Conservation (phyloP, 768 basidiomycete genomes). For the Boletus reticuloceps region DNA sequence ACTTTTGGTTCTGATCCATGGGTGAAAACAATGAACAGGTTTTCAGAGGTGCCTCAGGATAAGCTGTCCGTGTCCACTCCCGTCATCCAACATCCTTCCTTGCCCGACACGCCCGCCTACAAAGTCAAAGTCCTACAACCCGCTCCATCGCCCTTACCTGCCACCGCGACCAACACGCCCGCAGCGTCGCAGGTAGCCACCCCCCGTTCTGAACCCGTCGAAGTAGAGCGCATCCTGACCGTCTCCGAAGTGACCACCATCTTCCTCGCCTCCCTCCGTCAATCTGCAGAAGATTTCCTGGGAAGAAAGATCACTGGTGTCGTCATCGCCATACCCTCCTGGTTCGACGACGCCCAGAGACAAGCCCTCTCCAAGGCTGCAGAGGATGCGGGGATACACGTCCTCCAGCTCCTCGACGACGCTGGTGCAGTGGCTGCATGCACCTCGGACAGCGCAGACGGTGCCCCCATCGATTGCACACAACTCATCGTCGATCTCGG, state of each 20-base stretch:
- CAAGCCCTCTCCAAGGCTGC: conserved; percentile 73
- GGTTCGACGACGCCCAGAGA: conserved; percentile 67
- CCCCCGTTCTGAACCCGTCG: conserved; percentile 69
- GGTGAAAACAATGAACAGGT: conserved; percentile 39
- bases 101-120: conserved; percentile 76
- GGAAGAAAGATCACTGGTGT: conserved; percentile 75
- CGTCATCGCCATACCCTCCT: conserved; percentile 79
- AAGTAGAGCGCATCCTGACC: conserved; percentile 68
- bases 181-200: conserved; percentile 67
- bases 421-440: conserved; percentile 67
- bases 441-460: conserved; percentile 45
- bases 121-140: conserved; percentile 79
- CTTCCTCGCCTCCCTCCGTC: conserved; percentile 80
- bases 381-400: conserved; percentile 73
- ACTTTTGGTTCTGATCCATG: not conserved
- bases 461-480: conserved; percentile 59
- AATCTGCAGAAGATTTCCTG: conserved; percentile 89
- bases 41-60: conserved; percentile 68
- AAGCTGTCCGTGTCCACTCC: conserved; percentile 56
- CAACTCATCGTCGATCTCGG: conserved; percentile 83
- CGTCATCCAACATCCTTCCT: conserved; percentile 72
- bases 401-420: conserved; percentile 87
- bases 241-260: conserved; percentile 80
- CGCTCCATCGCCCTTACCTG: conserved; percentile 65
- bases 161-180: conserved; percentile 56